Evolutionary conservation across 1,284 basidiomycete genomes (phyloP), one percentile per base, ranked within the genome.

Genomic region (Cryptococcus sp.): DNA sequence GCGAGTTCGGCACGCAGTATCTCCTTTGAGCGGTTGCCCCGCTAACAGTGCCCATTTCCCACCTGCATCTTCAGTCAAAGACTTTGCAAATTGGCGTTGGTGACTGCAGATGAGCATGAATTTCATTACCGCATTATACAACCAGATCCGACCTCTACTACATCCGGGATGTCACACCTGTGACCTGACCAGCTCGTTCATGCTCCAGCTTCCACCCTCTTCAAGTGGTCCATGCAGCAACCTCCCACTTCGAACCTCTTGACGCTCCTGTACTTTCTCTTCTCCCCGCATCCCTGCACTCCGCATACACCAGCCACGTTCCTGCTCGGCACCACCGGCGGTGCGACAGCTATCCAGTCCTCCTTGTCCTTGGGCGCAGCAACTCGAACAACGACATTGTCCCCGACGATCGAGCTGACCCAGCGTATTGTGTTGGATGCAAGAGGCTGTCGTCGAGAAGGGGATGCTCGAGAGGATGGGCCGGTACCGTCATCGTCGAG

Each of bases 251-350:
- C 65, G 63, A 76, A 79, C 51, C 78, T 74, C 43, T 62, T 74
- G 28, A 79, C 76, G 3, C 80, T 69, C 32, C 80, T 73, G 57
- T 82, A 82, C 65, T 80, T 82, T 51, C 79, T 66, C 39, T 49
- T 56, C 36, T 60, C 63, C 1, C 56, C 59, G 50, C 81, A 82
- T 2, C 80, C 80, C 5, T 62, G 55, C 0, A 80, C 76, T 34
- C 75, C 76, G 50, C 81, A 82, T 5, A 65, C 45, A 28, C 9
- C 40, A 28, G 35, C 23, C 37, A 19, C 35, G 39, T 25, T 32
- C 35, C 37, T 37, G 26, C 9, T 43, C 21, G 31, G 25, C 24
- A 42, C 43, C 21, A 18, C 46, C 14, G 21, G 16, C 21, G 19
- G 6, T 22, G 28, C 43, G 16, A 62, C n/a, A n/a, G 19, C 39